phyloP scores from a whole-genome alignment of 352 stramenopile species.

The Pythium myriotylum region DNA sequence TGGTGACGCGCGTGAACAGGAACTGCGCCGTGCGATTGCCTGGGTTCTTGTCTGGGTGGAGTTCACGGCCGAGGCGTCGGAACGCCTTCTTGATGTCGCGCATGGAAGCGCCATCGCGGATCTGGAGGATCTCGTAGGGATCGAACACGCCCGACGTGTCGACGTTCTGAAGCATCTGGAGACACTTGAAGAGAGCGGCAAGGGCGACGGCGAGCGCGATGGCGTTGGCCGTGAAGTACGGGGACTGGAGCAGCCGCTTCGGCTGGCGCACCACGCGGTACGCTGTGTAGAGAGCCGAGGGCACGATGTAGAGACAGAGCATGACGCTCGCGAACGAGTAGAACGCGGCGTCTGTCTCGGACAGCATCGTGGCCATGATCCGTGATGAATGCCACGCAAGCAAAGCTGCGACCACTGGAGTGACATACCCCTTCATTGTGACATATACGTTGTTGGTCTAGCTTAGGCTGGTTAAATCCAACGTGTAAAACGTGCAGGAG shows the following conservation, averaged over 20 bases:
- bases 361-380: constrained; percentile 35
- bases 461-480: too few species aligned
- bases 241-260: constrained; percentile 45
- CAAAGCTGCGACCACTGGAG: not conserved
- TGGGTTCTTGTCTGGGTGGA: constrained; percentile 87
- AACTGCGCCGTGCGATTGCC: constrained; percentile 41
- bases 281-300: constrained; percentile 52
- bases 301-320: constrained; percentile 78
- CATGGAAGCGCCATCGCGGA: constrained; percentile 53
- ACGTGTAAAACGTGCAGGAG: too few species aligned
- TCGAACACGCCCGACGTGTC: constrained; percentile 83
- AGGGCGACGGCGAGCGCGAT: constrained; percentile 52
- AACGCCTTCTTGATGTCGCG: constrained; percentile 81
- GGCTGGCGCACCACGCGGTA: constrained; percentile 52
- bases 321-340: constrained; percentile 86
- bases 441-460: constrained; percentile 9
- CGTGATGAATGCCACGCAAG: constrained; percentile 19
- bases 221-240: constrained; percentile 51
- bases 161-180: constrained; percentile 67
- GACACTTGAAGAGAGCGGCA: constrained; percentile 45
- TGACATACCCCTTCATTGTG: constrained; percentile 9
- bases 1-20: constrained; percentile 74
- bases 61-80: constrained; percentile 56
- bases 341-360: constrained; percentile 77
- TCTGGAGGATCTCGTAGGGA: constrained; percentile 83